Evolutionary conservation across 306 rosid genomes (phyloP), one percentile per base, ranked within the genome.

Genomic region (Gleditsia sinensis): DNA sequence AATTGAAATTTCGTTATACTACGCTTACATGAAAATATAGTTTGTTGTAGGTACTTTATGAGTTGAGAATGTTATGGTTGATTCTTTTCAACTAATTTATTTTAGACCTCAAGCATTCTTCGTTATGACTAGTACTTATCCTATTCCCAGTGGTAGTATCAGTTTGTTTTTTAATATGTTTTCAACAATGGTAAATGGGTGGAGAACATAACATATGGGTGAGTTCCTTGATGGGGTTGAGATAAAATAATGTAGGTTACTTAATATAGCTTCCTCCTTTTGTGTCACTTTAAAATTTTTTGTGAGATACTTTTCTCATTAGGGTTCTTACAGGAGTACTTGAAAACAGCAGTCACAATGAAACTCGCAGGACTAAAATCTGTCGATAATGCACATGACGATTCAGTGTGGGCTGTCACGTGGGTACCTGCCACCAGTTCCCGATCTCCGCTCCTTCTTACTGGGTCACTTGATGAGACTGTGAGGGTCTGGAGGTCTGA

Each of bases 401-500:
- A 94, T 77, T 94, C 98, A 2, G 92, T 94, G 6, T 94, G 97
- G 98, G 92, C 97, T 1, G 94, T 84, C 5, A 88, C 97, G 14
- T 94, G 98, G 98, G 94, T 86, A 0, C 97, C 98, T 24, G 90
- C 89, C 23, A 89, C 98, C 25, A 96, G 85, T 1, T 59, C 77
- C 66, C 86, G 96, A 45, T 81, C 94, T 1, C 85, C 98, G 27
- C 74, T 94, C 30, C 81, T 94, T n/a, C 86, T 94, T 12, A 94
- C 98, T 21, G 98, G 98, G 12, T 89, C 98, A 0, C 94, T 94
- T 13, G 98, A 94, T 75, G 98, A 94, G 85, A 86, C 97, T 4
- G 97, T 94, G n/a, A 82, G 86, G 83, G 64, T 94, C 2, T 89
- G 94, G 94, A 80, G 78, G 45, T 69, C 89, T 19, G 94, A 89